phyloP scores from a whole-genome alignment of 345 rosid genomes.

The Combretum micranthum region DNA sequence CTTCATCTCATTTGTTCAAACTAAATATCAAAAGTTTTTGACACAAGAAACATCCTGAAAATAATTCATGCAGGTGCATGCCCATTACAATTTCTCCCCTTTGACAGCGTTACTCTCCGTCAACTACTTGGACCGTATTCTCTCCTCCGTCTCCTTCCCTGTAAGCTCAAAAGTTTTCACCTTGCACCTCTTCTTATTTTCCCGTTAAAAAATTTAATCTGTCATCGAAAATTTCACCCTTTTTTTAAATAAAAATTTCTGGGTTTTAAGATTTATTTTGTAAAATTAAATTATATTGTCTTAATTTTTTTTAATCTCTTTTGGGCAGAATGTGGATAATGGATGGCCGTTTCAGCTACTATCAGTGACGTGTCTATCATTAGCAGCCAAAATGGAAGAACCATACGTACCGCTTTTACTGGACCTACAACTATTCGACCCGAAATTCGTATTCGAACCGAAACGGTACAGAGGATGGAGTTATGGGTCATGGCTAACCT shows the following conservation, averaged over 20 bases:
- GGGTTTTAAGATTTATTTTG: too few relatives aligned
- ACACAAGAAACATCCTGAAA: too few relatives aligned
- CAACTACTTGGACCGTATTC: slow-evolving; percentile 63
- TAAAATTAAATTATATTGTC: too few relatives aligned
- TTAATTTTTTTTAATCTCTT: background rate
- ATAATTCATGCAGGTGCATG: slow-evolving; percentile 42
- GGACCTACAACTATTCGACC: slow-evolving; percentile 45
- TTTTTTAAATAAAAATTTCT: background rate
- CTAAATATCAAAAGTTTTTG: too few relatives aligned
- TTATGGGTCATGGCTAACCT: slow-evolving; percentile 43
- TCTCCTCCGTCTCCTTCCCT: slow-evolving; percentile 38
- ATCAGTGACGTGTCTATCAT: slow-evolving; percentile 59
- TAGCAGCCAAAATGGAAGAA: slow-evolving; percentile 70
- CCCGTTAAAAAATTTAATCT: too few relatives aligned
- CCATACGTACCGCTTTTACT: slow-evolving; percentile 34
- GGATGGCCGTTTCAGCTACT: slow-evolving; percentile 66
- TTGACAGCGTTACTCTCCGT: slow-evolving; percentile 45
- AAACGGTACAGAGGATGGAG: slow-evolving; percentile 55
- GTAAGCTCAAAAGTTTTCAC: slow-evolving; percentile 14
- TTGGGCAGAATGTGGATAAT: slow-evolving; percentile 16
- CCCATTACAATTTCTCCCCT: slow-evolving; percentile 36
- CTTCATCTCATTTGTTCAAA: background rate
- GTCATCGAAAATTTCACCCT: background rate
- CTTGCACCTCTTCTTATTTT: too few relatives aligned
- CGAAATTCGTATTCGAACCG: slow-evolving; percentile 50